Base-by-base conservation (phyloP, 2,329 filamentous ascomycete species). In the Stagonosporopsis vannaccii region DNA sequence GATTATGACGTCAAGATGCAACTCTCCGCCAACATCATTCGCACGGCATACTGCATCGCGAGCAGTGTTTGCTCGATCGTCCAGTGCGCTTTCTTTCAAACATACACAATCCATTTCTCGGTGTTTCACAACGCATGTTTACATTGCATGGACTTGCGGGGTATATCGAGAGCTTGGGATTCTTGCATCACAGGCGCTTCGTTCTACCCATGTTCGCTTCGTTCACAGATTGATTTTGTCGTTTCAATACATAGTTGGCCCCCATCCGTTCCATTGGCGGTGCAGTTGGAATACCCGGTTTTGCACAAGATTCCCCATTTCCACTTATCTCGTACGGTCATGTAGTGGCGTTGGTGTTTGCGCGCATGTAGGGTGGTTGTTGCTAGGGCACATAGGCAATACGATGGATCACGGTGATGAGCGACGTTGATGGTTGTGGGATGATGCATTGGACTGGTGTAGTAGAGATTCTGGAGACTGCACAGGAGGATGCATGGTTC, bases 101-200 rank as follows among this genome's bases (percentile, higher is more conserved):
- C 35, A 17, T n/a, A 33, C 5, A 60, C 60, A 56, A 63, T 62
- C 54, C 61, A 66, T 70, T 61, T 56, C 44, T 62, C 59, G 48
- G 60, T 62, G 51, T 59, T 47, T 62, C 60, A 37, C 17, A 57
- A 56, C 59, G 61, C 58, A 58, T 58, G 56, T 56, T 51, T 60
- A 63, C 65, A 69, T 69, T 68, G 68, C 69, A 70, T 71, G 60
- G 66, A 61, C 60, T 65, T 64, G 59, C 62, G 58, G 61, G 64
- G 59, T 51, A 45, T 45, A 47, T 53, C 49, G 51, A 56, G 44
- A 49, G 54, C 56, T 54, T 46, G 41, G 47, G 46, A 46, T 59
- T 59, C n/a, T 19, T 63, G 68, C 68, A 70, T 70, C 57, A 50
- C 42, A 41, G 62, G 56, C 55, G 58, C 61, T 61, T 57, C 57